Conservation (phyloP, 306 rosid genomes). For the Prunus padus region DNA sequence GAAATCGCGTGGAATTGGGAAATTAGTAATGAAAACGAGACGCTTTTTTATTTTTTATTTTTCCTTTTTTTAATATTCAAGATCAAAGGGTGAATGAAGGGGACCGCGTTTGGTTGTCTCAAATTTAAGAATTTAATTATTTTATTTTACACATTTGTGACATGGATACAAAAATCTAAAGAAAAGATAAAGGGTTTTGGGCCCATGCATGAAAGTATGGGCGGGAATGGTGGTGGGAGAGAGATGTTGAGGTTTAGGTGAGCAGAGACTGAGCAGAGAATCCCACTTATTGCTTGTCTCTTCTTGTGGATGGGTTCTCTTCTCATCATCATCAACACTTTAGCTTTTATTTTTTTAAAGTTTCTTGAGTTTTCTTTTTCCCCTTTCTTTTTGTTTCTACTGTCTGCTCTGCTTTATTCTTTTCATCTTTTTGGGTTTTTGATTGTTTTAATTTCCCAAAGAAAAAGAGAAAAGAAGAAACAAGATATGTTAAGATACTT, state of each 20-base stretch:
- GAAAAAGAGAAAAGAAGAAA: neutral
- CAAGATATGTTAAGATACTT: neutral
- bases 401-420: conserved; percentile 20
- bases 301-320: conserved; percentile 39
- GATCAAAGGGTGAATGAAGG: neutral
- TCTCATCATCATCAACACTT: conserved; percentile 34
- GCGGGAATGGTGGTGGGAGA: conserved; percentile 1
- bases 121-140: neutral
- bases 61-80: no score
- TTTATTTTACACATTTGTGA: neutral
- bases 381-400: conserved; percentile 27
- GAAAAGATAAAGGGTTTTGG: neutral
- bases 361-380: conserved; percentile 21
- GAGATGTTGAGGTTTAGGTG: conserved; percentile 23
- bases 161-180: conserved; percentile 14
- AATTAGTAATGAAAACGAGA: neutral
- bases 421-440: conserved; percentile 6
- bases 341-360: conserved; percentile 6
- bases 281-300: conserved; percentile 61
- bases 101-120: conserved; percentile 5
- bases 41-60: neutral
- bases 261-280: conserved; percentile 38
- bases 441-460: conserved; percentile 10
- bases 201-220: neutral
- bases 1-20: neutral